Base-by-base conservation (phyloP, 139 green algal species). In the Chlamydomonas sphaeroides region DNA sequence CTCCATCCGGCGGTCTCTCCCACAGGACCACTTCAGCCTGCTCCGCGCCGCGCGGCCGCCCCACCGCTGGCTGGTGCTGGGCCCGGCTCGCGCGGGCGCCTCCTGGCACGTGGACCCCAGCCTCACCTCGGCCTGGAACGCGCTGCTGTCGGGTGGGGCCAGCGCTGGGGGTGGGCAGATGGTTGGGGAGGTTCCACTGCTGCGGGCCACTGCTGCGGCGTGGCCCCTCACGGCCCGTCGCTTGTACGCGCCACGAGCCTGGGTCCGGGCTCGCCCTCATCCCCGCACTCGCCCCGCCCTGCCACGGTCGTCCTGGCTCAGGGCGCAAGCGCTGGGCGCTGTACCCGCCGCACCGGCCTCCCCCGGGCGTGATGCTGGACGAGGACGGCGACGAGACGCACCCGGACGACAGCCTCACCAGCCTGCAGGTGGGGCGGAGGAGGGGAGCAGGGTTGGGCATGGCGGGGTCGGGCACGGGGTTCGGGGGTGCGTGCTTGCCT, bases 41-140 rank as follows among this genome's bases (percentile, higher is more conserved):
- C 65, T 82, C 26, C 41, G 66, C 17, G 28, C 6, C 38, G 56
- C 17, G 18, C 82, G 86, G 14, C 86, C 86, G 23, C 33, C 39
- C n/a, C 84, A 78, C 63, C 81, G 92, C 14, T 99, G 97, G 97
- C 88, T 99, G 65, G 98, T 99, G 68, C 77, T 96, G 18, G 97
- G 97, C 0, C 92, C 93, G 7, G 53, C 73, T 1, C 86, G 93
- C n/a, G 93, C 84, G 23, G 96, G 96, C 7, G 91, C 86, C 38
- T 85, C 88, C 0, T 96, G 94, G 77, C 93, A 96, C 68, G 74
- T 93, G 21, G 96, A 99, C 85, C 96, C 96, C 39, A 96, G 96
- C 23, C 79, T 90, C 33, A 99, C 95, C 10, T 95, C 79, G 36
- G 97, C 97, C 15, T 99, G 96, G 96, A 99, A 99, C 76, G 94